phyloP scores from a whole-genome alignment of 352 stramenopile genomes.

The Phytophthora melonis region DNA sequence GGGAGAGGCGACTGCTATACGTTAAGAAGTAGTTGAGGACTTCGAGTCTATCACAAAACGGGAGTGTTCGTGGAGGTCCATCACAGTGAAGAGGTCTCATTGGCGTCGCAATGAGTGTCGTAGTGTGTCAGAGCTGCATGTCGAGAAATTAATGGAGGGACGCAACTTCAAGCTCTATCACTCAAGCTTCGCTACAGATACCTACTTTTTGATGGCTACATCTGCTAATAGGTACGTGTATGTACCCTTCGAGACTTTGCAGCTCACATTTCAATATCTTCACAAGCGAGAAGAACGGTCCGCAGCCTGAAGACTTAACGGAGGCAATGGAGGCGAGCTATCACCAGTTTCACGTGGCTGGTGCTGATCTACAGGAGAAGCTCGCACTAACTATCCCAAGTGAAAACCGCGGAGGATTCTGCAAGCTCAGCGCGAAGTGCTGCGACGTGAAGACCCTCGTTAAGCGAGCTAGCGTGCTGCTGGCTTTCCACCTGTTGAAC shows the following conservation, averaged over 20 bases:
- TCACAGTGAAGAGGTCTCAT: neutral
- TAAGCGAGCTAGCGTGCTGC: neutral
- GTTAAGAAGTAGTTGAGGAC: constrained; percentile 14
- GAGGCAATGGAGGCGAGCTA: neutral
- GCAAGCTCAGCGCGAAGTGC: neutral
- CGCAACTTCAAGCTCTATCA: neutral
- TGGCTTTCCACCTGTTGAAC: constrained; percentile 24
- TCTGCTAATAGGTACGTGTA: neutral
- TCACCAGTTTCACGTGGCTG: constrained; percentile 1
- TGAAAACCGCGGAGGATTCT: neutral
- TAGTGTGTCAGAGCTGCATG: neutral
- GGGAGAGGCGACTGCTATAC: constrained; percentile 14
- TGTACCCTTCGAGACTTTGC: neutral
- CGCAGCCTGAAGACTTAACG: neutral
- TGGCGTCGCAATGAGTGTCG: neutral
- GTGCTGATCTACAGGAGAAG: constrained; percentile 1
- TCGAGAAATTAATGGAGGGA: neutral
- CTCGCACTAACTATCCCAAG: neutral
- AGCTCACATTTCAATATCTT: neutral
- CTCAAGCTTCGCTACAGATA: too few species aligned
- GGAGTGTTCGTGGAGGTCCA: neutral
- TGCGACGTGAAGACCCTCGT: neutral
- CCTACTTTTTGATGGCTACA: neutral
- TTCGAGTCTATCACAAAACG: neutral
- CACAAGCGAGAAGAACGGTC: neutral